Conservation (phyloP, 768 basidiomycete genomes). For the Aureoboletus auriporus region DNA sequence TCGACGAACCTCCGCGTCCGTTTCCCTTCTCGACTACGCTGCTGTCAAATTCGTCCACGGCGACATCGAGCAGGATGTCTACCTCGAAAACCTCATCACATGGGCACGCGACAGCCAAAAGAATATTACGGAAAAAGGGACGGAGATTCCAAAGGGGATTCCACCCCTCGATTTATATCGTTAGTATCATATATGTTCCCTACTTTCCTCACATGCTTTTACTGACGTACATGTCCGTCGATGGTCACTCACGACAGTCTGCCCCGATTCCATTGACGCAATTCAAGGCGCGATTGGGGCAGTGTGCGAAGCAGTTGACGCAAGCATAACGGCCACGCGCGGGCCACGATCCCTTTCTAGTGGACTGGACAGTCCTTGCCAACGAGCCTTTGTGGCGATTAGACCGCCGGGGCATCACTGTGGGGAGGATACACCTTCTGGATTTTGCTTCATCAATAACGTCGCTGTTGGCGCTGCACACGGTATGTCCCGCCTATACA, state of each 20-base stretch:
- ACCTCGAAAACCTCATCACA: conserved; percentile 56
- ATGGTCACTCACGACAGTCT: conserved; percentile 47
- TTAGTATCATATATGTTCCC: conserved; percentile 32
- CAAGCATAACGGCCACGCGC: conserved; percentile 37
- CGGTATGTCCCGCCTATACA: conserved; percentile 43
- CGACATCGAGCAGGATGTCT: conserved; percentile 61
- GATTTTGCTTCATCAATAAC: conserved; percentile 96
- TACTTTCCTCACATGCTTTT: neutral
- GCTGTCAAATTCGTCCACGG: conserved; percentile 76
- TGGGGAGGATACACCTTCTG: conserved; percentile 83
- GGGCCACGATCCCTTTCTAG: conserved; percentile 10
- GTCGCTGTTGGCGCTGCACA: conserved; percentile 88
- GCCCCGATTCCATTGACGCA: conserved; percentile 67
- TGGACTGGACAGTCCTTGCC: conserved; percentile 15
- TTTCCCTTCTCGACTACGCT: conserved; percentile 53
- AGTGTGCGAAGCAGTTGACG: conserved; percentile 85
- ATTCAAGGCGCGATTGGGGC: conserved; percentile 81
- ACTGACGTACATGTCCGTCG: neutral
- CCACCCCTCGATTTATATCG: conserved; percentile 83
- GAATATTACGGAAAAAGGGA: conserved; percentile 56
- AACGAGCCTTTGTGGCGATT: conserved; percentile 74
- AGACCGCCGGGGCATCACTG: conserved; percentile 95
- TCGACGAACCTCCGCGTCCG: conserved; percentile 48
- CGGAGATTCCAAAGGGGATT: conserved; percentile 71
- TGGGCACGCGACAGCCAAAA: conserved; percentile 60